These are phyloP conservation scores for Aspergillus heteromorphus DNA, from an alignment of 495 filamentous ascomycete species.

Conservation along the genomic window DNA sequence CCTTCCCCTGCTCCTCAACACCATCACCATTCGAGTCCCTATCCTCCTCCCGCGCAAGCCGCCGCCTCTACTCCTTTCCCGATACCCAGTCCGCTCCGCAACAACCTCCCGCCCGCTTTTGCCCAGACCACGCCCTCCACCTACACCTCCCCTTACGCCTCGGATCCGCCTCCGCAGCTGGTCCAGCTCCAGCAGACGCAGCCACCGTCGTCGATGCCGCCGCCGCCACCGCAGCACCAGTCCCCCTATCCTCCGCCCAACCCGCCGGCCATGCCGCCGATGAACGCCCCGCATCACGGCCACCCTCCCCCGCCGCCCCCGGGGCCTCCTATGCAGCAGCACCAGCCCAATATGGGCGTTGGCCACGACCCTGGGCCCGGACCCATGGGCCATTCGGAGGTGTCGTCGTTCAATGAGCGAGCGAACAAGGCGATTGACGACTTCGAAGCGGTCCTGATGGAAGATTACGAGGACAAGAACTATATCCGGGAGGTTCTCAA, in stretches of 20 bases:
- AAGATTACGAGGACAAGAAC: slow-evolving; percentile 47
- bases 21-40: slow-evolving; percentile 16
- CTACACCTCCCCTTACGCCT: slow-evolving; percentile 42
- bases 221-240: slow-evolving; percentile 28
- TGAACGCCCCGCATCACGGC: slow-evolving; percentile 26
- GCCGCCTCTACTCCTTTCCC: slow-evolving; percentile 26
- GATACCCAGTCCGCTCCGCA: slow-evolving; percentile 39
- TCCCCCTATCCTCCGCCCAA: slow-evolving; percentile 27
- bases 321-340: slow-evolving; percentile 24
- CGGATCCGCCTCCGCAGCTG: slow-evolving; percentile 31
- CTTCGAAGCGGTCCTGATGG: slow-evolving; percentile 44
- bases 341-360: slow-evolving; percentile 17
- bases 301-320: slow-evolving; percentile 23
- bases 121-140: slow-evolving; percentile 34
- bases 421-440: slow-evolving; percentile 48
- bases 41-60: slow-evolving; percentile 18
- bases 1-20: slow-evolving; percentile 15
- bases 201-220: slow-evolving; percentile 21
- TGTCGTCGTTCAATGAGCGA: slow-evolving; percentile 40
- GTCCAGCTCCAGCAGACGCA: slow-evolving; percentile 30
- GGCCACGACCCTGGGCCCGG: slow-evolving; percentile 42
- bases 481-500: slow-evolving; percentile 47
- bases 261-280: slow-evolving; percentile 15
- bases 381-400: slow-evolving; percentile 42
- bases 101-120: slow-evolving; percentile 41